phyloP scores from a whole-genome alignment of 345 rosid species.

The Heritiera fomes region DNA sequence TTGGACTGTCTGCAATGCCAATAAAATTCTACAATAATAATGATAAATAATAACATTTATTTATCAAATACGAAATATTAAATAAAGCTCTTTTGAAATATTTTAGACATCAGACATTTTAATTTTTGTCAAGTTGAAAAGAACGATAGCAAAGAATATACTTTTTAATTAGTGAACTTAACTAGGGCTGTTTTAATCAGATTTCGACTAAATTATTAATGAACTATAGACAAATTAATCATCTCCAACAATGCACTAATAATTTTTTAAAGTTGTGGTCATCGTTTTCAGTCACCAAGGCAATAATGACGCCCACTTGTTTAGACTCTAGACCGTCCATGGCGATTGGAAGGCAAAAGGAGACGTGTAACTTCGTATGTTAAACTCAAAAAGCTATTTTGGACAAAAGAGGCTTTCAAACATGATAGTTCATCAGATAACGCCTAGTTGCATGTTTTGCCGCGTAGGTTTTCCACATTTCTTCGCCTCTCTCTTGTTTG shows the following conservation, averaged over 20 bases:
- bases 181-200: background rate
- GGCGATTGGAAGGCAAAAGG: background rate
- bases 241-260: background rate
- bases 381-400: background rate
- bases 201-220: background rate
- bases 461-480: slow-evolving; percentile 41
- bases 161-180: background rate
- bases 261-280: slow-evolving; percentile 12
- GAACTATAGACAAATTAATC: slow-evolving; percentile 11
- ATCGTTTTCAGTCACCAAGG: background rate
- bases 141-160: background rate
- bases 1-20: no score
- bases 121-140: no score
- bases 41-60: no score
- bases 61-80: no score
- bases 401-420: slow-evolving; percentile 7
- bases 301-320: background rate
- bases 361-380: background rate
- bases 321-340: background rate
- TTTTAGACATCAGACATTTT: background rate
- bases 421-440: slow-evolving; percentile 1
- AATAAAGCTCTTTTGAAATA: background rate
- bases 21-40: no score
- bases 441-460: slow-evolving; percentile 20
- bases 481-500: background rate